These are phyloP conservation scores for Sugiyamaella chiloensis DNA, from an alignment of 805 yeast species.

Conservation along the genomic window DNA sequence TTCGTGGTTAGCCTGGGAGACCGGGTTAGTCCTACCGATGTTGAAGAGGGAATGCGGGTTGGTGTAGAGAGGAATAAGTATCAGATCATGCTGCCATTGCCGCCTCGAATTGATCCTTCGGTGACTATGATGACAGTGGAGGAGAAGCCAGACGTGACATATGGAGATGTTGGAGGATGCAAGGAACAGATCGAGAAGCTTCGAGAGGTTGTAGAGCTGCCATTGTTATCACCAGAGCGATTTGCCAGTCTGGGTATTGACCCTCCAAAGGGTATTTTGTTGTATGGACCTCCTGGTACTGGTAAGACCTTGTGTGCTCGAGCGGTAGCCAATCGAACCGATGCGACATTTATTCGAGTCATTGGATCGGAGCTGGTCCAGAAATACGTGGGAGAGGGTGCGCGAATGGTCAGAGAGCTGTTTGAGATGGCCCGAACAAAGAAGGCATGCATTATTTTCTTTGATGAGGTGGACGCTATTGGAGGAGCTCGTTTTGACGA, in stretches of 20 bases:
- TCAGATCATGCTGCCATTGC: conserved; percentile 94
- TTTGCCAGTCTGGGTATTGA: conserved; percentile 96
- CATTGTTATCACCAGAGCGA: conserved; percentile 90
- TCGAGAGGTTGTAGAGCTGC: conserved; percentile 94
- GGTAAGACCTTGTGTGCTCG: conserved; percentile 98
- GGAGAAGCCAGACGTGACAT: conserved; percentile 98
- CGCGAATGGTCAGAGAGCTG: conserved; percentile 97
- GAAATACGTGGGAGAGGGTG: conserved; percentile 99
- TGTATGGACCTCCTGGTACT: conserved; percentile 98
- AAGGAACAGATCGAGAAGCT: conserved; percentile 97
- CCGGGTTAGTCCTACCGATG: conserved; percentile 96
- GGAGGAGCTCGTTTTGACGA: conserved; percentile 99
- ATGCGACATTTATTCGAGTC: conserved; percentile 96
- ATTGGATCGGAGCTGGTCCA: conserved; percentile 98
- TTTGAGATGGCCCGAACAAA: conserved; percentile 99
- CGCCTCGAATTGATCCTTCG: conserved; percentile 95
- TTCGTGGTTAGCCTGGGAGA: conserved; percentile 96
- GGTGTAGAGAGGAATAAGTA: conserved; percentile 98
- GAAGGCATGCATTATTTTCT: conserved; percentile 95
- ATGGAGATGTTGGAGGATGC: conserved; percentile 97
- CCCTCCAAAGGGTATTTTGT: conserved; percentile 96
- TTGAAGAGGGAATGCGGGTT: conserved; percentile 99
- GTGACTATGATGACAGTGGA: conserved; percentile 99
- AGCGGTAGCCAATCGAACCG: conserved; percentile 98
- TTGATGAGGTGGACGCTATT: conserved; percentile 97